Evolutionary conservation across 164 flowering plant genomes (phyloP).

Genomic region (Pachysandra terminalis): DNA sequence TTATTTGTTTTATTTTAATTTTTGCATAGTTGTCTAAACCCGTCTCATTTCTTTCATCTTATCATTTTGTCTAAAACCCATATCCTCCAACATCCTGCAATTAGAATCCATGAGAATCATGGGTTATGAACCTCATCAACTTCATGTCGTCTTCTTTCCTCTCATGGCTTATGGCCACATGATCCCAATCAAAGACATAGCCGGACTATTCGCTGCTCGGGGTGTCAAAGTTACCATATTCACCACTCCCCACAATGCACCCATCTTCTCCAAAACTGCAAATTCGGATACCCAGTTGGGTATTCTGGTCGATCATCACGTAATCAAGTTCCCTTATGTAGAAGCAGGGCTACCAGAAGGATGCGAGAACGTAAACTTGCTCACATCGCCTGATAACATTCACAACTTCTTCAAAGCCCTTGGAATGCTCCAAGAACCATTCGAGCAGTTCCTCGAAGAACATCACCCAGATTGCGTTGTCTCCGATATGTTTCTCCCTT

Average conservation of each 20-base stretch:
- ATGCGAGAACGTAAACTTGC: constrained; percentile 22
- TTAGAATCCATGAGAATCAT: neutral
- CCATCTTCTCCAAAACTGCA: constrained; percentile 19
- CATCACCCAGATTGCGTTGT: constrained; percentile 42
- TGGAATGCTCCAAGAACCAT: constrained; percentile 22
- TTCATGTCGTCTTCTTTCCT: constrained; percentile 40
- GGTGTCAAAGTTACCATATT: constrained; percentile 45
- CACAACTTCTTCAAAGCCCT: constrained; percentile 24
- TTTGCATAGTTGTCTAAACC: too few species aligned
- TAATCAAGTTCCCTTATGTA: constrained; percentile 25
- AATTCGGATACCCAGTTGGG: constrained; percentile 12
- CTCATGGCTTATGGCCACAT: constrained; percentile 47
- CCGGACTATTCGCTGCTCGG: constrained; percentile 36
- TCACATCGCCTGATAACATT: constrained; percentile 1
- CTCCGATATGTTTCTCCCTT: constrained; percentile 53
- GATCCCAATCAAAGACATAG: constrained; percentile 51
- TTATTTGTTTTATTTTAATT: too few species aligned
- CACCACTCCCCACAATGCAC: constrained; percentile 39
- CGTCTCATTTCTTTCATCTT: too few species aligned
- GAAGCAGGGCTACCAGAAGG: constrained; percentile 43
- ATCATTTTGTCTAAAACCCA: too few species aligned
- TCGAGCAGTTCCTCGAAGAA: constrained; percentile 31
- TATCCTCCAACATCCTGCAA: too few species aligned
- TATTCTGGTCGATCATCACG: constrained; percentile 12
- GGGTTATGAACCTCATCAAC: constrained; percentile 10